Percentiles rank a stretch among this genome's conserved stretches.
phyloP scores from a whole-genome alignment of 768 basidiomycete genomes.

The Russula foetens region DNA sequence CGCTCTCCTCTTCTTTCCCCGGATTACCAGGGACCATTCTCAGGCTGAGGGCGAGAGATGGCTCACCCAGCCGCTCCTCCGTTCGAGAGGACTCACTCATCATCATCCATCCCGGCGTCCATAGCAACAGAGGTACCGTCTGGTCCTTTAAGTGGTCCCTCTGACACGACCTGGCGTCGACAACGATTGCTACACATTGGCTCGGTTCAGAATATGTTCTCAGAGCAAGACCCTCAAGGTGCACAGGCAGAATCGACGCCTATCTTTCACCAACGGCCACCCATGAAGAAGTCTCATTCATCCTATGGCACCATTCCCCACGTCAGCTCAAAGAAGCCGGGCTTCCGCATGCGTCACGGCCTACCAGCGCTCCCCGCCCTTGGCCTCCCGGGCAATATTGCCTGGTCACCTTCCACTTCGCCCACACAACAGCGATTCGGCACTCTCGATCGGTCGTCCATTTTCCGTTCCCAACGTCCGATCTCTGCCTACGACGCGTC shows the following conservation, averaged over 20 bases:
- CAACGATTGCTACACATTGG: slow-evolving; percentile 53
- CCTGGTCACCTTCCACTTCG: slow-evolving; percentile 26
- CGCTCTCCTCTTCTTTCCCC: no score
- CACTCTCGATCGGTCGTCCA: slow-evolving; percentile 26
- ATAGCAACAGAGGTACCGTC: slow-evolving; percentile 20
- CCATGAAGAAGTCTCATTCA: slow-evolving; percentile 20
- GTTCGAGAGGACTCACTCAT: not conserved
- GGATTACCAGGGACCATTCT: no score
- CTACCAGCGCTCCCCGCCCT: slow-evolving; percentile 33
- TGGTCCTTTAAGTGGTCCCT: slow-evolving; percentile 40
- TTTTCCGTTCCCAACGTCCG: slow-evolving; percentile 45
- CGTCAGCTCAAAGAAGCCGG: slow-evolving; percentile 9
- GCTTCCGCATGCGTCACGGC: slow-evolving; percentile 29
- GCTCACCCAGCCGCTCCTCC: not conserved
- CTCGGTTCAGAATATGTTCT: slow-evolving; percentile 6
- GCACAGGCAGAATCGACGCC: slow-evolving; percentile 30
- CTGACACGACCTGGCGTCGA: slow-evolving; percentile 52
- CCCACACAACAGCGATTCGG: slow-evolving; percentile 28
- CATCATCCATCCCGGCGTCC: not conserved
- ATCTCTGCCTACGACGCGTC: slow-evolving; percentile 69
- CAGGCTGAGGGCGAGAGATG: not conserved
- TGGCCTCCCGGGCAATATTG: slow-evolving; percentile 24
- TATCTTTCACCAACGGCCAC: slow-evolving; percentile 24
- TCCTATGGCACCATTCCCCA: slow-evolving; percentile 50
- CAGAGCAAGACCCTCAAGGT: slow-evolving; percentile 13